Conservation (phyloP, 495 filamentous ascomycete species). For the Podospora fimiseda region DNA sequence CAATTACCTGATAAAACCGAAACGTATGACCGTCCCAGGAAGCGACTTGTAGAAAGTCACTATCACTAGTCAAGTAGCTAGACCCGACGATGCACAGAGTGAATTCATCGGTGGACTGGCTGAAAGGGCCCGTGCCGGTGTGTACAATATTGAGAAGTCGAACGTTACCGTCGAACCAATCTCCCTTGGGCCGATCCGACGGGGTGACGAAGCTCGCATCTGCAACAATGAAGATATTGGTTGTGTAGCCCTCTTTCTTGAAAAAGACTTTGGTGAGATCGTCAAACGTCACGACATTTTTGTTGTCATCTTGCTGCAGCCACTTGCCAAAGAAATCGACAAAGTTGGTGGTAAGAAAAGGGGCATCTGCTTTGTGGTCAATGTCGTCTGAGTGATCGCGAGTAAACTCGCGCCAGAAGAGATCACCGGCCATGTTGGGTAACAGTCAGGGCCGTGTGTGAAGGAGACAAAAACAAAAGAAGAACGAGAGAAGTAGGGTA, state of each 20-base stretch:
- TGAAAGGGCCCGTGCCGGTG: background rate
- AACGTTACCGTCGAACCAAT: constrained; percentile 1
- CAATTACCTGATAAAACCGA: constrained; percentile 1
- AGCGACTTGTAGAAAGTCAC: constrained; percentile 1
- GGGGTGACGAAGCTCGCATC: constrained; percentile 3
- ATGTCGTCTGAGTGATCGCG: background rate
- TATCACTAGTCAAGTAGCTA: background rate
- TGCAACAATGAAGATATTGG: background rate
- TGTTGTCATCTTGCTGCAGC: background rate
- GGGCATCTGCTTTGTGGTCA: background rate
- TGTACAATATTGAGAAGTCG: background rate
- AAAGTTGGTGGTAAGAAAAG: constrained; percentile 1
- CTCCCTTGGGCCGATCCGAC: background rate
- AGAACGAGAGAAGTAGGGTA: too few species aligned
- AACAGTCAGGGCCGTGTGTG: background rate
- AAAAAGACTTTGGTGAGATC: background rate
- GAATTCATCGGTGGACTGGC: background rate
- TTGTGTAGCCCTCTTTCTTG: background rate
- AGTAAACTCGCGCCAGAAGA: constrained; percentile 8
- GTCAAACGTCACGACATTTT: background rate
- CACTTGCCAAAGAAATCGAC: constrained; percentile 5
- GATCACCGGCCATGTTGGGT: background rate
- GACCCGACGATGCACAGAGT: constrained; percentile 4
- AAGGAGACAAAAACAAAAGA: background rate
- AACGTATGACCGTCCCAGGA: background rate